Percentiles rank a stretch among this genome's conserved stretches.
phyloP scores from a whole-genome alignment of 202 grass and related monocot genomes.

The Panicum virgatum region DNA sequence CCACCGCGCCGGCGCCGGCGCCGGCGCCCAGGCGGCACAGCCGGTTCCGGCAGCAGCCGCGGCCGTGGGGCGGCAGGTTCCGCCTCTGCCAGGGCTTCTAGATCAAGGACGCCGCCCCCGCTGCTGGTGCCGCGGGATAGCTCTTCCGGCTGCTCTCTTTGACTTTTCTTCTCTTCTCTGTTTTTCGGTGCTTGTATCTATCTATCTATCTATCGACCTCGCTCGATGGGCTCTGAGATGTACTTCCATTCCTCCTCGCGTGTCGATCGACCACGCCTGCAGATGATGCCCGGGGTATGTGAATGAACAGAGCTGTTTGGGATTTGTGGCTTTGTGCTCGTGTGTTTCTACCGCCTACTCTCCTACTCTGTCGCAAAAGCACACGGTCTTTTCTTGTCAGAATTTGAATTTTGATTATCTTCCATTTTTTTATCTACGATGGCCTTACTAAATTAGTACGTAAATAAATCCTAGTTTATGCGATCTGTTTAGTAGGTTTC shows the following conservation, averaged over 20 bases:
- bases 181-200: background rate
- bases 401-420: background rate
- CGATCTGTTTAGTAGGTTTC: background rate
- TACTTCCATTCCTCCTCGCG: constrained; percentile 60
- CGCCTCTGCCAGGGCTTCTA: constrained; percentile 55
- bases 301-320: constrained; percentile 56
- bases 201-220: background rate
- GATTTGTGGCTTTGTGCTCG: background rate
- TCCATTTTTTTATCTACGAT: background rate
- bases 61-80: constrained; percentile 46
- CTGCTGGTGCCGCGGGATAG: constrained; percentile 11
- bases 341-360: background rate
- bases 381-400: too few species aligned
- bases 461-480: background rate
- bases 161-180: background rate
- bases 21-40: constrained; percentile 35
- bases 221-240: constrained; percentile 35
- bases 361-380: background rate
- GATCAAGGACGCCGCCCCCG: too few species aligned
- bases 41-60: constrained; percentile 46
- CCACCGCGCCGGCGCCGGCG: constrained; percentile 10
- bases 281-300: constrained; percentile 61
- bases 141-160: background rate
- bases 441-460: background rate
- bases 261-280: constrained; percentile 27